phyloP scores from a whole-genome alignment of 331 rosid species.

The Malus hybrid region DNA sequence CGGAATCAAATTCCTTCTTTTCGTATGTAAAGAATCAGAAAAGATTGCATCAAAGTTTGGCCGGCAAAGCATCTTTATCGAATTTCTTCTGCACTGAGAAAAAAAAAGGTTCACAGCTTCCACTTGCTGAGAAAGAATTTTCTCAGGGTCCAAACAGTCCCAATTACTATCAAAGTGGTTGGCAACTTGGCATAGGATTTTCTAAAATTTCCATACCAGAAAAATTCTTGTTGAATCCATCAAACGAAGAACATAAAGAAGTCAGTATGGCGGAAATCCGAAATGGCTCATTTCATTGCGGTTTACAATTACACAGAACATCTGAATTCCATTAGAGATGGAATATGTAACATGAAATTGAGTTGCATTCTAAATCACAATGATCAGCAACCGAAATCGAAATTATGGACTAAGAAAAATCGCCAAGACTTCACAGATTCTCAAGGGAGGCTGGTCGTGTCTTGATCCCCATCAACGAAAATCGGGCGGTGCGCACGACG shows the following conservation, averaged over 20 bases:
- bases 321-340: not conserved
- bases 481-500: not conserved
- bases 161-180: not conserved
- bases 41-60: not conserved
- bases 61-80: constrained; percentile 18
- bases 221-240: not conserved
- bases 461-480: not conserved
- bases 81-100: not conserved
- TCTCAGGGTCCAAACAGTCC: not conserved
- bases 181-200: not conserved
- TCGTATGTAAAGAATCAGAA: not conserved
- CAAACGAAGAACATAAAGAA: not conserved
- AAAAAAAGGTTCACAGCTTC: constrained; percentile 3
- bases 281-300: not conserved
- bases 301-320: not conserved
- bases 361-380: not conserved
- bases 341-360: not conserved
- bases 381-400: not conserved
- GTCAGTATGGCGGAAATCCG: not conserved
- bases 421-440: not conserved
- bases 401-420: not conserved
- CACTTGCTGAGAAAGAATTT: constrained; percentile 9
- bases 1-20: constrained; percentile 4
- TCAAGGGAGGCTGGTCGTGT: not conserved
- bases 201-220: not conserved